These are phyloP conservation scores for Artemisia argyi DNA, from an alignment of 129 eudicot genomes.

Conservation along the genomic window DNA sequence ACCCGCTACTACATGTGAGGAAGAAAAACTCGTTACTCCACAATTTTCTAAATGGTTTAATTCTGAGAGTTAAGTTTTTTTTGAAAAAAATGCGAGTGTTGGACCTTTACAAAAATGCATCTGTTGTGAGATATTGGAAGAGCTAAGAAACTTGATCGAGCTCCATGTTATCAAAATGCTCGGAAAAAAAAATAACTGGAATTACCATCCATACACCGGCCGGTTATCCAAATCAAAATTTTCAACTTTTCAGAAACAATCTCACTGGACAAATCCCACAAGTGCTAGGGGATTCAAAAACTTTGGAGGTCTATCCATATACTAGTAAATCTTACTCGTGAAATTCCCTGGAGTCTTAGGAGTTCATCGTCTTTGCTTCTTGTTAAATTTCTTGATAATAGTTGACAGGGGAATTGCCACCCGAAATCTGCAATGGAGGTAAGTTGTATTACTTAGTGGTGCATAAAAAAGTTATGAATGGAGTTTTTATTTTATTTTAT, in stretches of 20 bases:
- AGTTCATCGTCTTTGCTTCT: constrained; percentile 44
- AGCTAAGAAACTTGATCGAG: constrained; percentile 65
- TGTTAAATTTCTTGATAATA: constrained; percentile 69
- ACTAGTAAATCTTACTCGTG: constrained; percentile 59
- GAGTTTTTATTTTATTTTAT: no score
- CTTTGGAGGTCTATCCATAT: constrained; percentile 55
- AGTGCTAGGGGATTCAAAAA: constrained; percentile 55
- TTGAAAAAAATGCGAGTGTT: no score
- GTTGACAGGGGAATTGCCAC: constrained; percentile 63
- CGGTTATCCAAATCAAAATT: constrained; percentile 57
- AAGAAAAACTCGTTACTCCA: no score
- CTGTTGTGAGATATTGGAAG: constrained; percentile 51
- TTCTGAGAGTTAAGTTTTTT: no score
- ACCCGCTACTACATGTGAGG: no score
- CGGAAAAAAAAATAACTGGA: constrained; percentile 64
- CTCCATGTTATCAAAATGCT: constrained; percentile 66
- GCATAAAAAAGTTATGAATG: no score
- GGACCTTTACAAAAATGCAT: no score
- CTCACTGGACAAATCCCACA: constrained; percentile 67
- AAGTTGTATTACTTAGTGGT: constrained; percentile 57
- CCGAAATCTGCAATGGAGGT: constrained; percentile 66
- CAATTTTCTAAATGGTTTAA: no score
- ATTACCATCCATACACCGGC: constrained; percentile 52
- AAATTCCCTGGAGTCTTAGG: constrained; percentile 66
- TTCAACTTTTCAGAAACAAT: constrained; percentile 76